phyloP scores from a whole-genome alignment of 805 yeast species.

The Candida vaughaniae region DNA sequence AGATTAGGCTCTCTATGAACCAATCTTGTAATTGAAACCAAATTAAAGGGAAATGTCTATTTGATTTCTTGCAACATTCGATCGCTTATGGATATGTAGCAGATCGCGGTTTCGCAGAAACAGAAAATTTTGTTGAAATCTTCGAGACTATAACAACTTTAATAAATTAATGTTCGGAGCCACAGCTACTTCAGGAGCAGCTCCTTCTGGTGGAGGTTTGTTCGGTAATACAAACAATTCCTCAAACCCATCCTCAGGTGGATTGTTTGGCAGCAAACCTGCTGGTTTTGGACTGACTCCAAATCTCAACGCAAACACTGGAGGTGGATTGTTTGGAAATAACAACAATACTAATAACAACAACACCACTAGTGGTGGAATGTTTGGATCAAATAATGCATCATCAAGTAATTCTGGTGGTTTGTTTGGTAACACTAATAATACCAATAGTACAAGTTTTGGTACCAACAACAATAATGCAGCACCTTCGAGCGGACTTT shows the following conservation, averaged over 20 bases:
- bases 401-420: constrained; percentile 2
- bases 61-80: too few species aligned
- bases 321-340: constrained; percentile 30
- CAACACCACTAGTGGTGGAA: constrained; percentile 4
- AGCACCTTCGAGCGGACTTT: constrained; percentile 14
- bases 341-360: constrained; percentile 7
- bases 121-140: background rate
- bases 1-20: too few species aligned
- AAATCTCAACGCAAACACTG: constrained; percentile 15
- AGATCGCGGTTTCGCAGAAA: too few species aligned
- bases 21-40: too few species aligned
- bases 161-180: constrained; percentile 6
- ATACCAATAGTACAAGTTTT: constrained; percentile 6
- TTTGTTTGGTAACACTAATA: constrained; percentile 5
- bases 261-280: constrained; percentile 18
- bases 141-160: too few species aligned
- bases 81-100: too few species aligned
- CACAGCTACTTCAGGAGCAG: constrained; percentile 4
- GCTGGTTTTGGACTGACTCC: constrained; percentile 16
- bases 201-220: constrained; percentile 4
- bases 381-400: constrained; percentile 2
- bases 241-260: constrained; percentile 15
- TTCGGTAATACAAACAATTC: constrained; percentile 4
- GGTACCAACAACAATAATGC: constrained; percentile 15
- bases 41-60: too few species aligned